Base-by-base conservation (phyloP, 129 eudicot genomes). In the Rutidosis leptorrhynchoides region DNA sequence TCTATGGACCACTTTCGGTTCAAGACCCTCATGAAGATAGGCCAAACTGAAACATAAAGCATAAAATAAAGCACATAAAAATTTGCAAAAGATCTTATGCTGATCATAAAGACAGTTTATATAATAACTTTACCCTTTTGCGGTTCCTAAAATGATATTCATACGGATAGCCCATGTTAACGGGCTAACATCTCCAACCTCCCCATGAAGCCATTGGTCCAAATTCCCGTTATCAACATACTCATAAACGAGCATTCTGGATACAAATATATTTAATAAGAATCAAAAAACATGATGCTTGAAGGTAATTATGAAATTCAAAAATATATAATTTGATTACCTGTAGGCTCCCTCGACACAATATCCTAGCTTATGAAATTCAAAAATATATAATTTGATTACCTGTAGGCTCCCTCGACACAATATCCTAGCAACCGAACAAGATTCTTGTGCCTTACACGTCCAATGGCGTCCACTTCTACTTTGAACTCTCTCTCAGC, bases 121-220 rank as follows among this genome's bases (percentile, higher is more conserved):
- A 25, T 26, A 43, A n/a, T n/a, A 5, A 62, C 12, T 61, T 30
- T 85, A 93, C 98, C 98, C 98, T 64, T 86, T 93, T 43, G 98
- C 96, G 28, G 85, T 88, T 81, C 96, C 96, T 58, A 82, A 72
- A 54, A 93, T 79, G 54, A 93, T 82, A 73, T 84, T 88, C 89
- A 93, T 76, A 24, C 98, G 95, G 21, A 79, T 79, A 24, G 83
- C 81, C 97, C 97, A 91, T 16, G 96, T 85, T 69, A 91, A 77
- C 37, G 98, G 92, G 79, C 98, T 93, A 55, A 82, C 83, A 58
- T 85, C 91, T 37, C 95, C 98, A 2, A 88, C 96, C 42, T 93
- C 98, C 30, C 98, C 98, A 74, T 93, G 98, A 80, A 93, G 92
- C 98, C 98, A 93, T 76, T 93, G 98, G 71, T 93, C 98, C 65